Conservation (phyloP, 805 yeast species). For the Zygotorulaspora sp. region DNA sequence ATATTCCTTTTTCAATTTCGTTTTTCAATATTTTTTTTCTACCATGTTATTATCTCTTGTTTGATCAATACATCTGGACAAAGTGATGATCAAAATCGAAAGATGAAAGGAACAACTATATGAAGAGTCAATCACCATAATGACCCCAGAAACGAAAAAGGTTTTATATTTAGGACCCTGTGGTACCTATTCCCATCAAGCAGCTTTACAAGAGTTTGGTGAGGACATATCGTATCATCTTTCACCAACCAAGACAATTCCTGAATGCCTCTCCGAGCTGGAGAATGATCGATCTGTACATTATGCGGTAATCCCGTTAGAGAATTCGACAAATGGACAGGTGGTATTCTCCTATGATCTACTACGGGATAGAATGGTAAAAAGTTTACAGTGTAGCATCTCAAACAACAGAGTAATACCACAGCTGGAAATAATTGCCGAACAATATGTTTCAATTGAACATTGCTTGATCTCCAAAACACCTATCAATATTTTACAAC, state of each 20-base stretch:
- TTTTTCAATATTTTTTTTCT: no score
- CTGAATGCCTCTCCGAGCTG: conserved; percentile 61
- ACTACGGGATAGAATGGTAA: conserved; percentile 56
- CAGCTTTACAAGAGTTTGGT: conserved; percentile 55
- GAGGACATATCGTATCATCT: conserved; percentile 27
- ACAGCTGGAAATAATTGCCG: conserved; percentile 57
- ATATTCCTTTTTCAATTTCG: no score
- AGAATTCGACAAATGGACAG: conserved; percentile 92
- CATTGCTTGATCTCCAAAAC: conserved; percentile 55
- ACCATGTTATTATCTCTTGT: no score
- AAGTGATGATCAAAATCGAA: no score
- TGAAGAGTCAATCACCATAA: no score
- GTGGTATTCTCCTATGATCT: conserved; percentile 83
- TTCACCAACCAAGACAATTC: conserved; percentile 37
- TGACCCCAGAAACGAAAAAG: conserved; percentile 20
- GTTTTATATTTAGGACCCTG: conserved; percentile 83
- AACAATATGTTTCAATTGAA: conserved; percentile 75
- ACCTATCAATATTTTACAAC: conserved; percentile 40
- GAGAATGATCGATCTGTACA: conserved; percentile 45
- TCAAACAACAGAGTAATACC: conserved; percentile 28
- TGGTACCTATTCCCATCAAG: conserved; percentile 92
- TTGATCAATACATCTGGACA: no score
- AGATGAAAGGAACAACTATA: no score
- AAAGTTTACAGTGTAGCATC: conserved; percentile 2
- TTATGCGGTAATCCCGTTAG: conserved; percentile 80